Evolutionary conservation across 352 stramenopile genomes (phyloP), one percentile per base, ranked within the genome.

Genomic region (Phytophthora capsici): DNA sequence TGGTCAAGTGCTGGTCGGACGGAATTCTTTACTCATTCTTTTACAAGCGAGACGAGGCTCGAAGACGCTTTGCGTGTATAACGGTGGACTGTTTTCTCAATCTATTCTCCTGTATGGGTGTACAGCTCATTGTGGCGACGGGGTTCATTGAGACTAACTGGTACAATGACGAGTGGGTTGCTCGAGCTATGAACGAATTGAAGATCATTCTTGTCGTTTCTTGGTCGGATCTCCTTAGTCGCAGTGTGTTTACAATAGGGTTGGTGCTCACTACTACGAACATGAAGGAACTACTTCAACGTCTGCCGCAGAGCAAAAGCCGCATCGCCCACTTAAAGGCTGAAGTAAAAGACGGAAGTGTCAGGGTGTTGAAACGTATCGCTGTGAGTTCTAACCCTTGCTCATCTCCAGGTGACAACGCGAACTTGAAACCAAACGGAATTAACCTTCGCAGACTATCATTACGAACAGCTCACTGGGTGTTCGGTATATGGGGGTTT

Each of bases 151-250:
- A 47, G 6, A 10, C 41, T 23, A 17, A 56, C 6, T 77, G 69
- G 64, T 71, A 70, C 41, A 22, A 77, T 25, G 69, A 74, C 46
- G 52, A 69, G 23, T 78, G 70, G 65, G 23, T 59, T 0, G 65
- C 61, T 6, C 56, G 57, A 28, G 63, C 62, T n/a, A 34, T 75
- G 5, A 72, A 75, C 36, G 60, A 77, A 54, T 48, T 78, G 5
- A 55, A 65, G 23, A 69, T 75, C 38, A 50, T 78, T 6, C 34
- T 72, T 8, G 58, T 78, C 1, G 52, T 75, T 30, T 78, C 69
- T 1, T 71, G 66, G 47, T 55, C 37, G 2, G 65, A 78, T 22
- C 28, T 78, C 0, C 57, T 44, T 2, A 75, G 65, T 17, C 65
- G 61, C 4, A 14, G 49, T 1, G 60, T 74, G 26, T 75, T 73